Conservation (phyloP, 2,329 filamentous ascomycete genomes). For the Apiospora hydei region DNA sequence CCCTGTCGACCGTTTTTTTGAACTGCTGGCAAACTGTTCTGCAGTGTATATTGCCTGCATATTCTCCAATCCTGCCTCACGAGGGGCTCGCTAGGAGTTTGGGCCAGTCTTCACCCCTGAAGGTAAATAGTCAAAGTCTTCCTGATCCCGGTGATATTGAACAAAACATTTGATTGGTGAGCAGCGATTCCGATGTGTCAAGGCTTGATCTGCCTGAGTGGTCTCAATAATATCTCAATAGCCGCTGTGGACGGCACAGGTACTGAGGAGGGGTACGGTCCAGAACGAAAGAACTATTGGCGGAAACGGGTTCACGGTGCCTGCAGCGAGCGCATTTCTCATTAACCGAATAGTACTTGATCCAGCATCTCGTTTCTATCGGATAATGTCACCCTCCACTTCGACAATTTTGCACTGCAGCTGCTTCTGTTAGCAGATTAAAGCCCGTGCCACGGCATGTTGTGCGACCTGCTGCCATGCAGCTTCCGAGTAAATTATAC, state of each 20-base stretch:
- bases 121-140: background rate
- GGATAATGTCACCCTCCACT: background rate
- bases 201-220: background rate
- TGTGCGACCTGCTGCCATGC: background rate
- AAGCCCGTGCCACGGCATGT: background rate
- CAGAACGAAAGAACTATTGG: background rate
- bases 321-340: background rate
- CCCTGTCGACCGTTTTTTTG: conserved; percentile 4
- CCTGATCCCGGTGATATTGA: background rate
- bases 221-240: background rate
- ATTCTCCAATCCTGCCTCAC: background rate
- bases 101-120: too few relatives aligned
- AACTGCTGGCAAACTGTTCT: background rate
- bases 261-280: background rate
- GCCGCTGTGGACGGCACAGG: background rate
- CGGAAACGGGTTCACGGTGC: background rate
- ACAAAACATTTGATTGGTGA: background rate
- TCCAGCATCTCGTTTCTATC: background rate
- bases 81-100: too few relatives aligned
- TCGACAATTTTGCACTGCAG: background rate
- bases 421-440: background rate
- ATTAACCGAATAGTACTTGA: background rate
- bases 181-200: background rate
- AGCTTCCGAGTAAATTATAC: too few relatives aligned
- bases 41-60: background rate